Conservation (phyloP, 305 asterid species). For the Solanum hybrid region DNA sequence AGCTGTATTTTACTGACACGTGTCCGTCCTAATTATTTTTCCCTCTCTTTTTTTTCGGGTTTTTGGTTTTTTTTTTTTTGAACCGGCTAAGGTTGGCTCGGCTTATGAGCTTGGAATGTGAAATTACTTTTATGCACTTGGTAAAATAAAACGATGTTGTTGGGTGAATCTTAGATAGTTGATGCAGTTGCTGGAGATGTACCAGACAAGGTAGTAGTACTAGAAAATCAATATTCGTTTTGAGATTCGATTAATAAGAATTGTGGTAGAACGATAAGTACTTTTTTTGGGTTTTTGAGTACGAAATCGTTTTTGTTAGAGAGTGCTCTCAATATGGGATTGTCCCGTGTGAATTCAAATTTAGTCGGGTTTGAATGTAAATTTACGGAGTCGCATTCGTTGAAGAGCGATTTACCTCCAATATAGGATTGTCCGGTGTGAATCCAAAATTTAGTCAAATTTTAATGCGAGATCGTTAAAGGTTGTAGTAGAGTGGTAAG, state of each 20-base stretch:
- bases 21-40: not conserved
- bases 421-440: no score
- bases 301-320: not conserved
- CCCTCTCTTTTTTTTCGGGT: not conserved
- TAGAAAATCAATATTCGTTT: not conserved
- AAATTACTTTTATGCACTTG: not conserved
- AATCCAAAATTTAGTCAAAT: no score
- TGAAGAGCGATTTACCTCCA: not conserved
- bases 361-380: no score
- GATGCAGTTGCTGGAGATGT: conserved; percentile 10
- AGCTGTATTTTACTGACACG: conserved; percentile 20
- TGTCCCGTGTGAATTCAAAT: no score
- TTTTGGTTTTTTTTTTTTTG: not conserved
- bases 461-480: no score
- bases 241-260: not conserved
- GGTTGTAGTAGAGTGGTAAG: not conserved
- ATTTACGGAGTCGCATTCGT: no score
- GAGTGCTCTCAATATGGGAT: no score
- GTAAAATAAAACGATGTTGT: not conserved
- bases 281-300: not conserved
- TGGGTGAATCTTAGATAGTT: not conserved
- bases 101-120: not conserved
- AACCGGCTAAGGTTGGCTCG: conserved; percentile 6
- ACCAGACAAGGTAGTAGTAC: not conserved
- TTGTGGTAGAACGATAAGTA: accelerated